These are phyloP conservation scores for Pyrenula massariospora DNA, from an alignment of 495 filamentous ascomycete species.

Conservation along the genomic window DNA sequence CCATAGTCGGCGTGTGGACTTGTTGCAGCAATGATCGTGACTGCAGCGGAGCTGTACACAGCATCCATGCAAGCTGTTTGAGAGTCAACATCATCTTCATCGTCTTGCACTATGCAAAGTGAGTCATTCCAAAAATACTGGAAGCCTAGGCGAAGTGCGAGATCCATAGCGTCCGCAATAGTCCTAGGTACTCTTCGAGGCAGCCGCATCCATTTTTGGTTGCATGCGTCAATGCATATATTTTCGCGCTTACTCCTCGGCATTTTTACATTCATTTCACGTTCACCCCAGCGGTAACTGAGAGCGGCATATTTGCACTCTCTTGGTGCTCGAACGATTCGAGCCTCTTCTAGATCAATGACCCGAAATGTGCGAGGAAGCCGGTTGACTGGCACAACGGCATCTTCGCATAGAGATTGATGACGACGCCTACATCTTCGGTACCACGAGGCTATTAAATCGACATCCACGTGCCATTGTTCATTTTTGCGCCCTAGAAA, in stretches of 20 bases:
- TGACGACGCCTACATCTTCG: neutral
- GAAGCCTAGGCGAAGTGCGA: neutral
- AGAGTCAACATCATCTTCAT: neutral
- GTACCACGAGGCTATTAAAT: neutral
- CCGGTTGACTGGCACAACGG: neutral
- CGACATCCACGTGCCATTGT: neutral
- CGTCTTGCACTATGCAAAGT: slow-evolving; percentile 1
- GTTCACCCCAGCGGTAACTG: neutral
- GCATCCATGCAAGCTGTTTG: neutral
- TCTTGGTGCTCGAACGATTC: neutral
- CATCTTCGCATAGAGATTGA: neutral
- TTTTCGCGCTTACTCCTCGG: neutral
- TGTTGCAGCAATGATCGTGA: neutral
- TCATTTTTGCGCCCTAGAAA: neutral
- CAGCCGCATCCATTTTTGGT: neutral
- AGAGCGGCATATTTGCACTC: neutral
- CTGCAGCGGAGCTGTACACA: neutral
- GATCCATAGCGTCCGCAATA: neutral
- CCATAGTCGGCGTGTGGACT: slow-evolving; percentile 10
- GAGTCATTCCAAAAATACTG: neutral
- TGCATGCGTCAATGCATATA: neutral
- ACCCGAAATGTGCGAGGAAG: neutral
- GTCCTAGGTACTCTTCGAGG: neutral
- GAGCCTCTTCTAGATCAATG: neutral
- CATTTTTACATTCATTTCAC: neutral